Conservation (phyloP, 352 stramenopile species). For the Phytophthora niederhauseri region DNA sequence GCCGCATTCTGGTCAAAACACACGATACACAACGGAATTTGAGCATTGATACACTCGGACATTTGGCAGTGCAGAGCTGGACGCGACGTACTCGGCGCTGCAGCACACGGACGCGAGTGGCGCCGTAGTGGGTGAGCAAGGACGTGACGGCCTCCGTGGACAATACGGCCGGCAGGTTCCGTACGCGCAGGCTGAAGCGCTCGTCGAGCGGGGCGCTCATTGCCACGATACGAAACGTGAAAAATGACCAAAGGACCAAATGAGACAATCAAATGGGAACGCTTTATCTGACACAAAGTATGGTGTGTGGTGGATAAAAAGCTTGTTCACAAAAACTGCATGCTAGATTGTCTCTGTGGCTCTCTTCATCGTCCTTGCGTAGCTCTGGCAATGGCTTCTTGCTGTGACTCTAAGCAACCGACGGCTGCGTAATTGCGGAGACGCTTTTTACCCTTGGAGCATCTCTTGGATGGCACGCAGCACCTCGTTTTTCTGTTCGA, state of each 20-base stretch:
- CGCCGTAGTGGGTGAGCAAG: slow-evolving; percentile 68
- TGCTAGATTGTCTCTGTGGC: slow-evolving; percentile 5
- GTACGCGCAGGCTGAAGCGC: slow-evolving; percentile 51
- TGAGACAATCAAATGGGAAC: neutral
- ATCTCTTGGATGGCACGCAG: slow-evolving; percentile 71
- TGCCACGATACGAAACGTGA: slow-evolving; percentile 7
- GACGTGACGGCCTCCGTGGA: slow-evolving; percentile 59
- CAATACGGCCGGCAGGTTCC: slow-evolving; percentile 62
- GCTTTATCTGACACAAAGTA: slow-evolving; percentile 20
- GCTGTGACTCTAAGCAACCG: slow-evolving; percentile 24
- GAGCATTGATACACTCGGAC: slow-evolving; percentile 10
- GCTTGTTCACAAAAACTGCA: neutral
- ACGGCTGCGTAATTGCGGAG: slow-evolving; percentile 9
- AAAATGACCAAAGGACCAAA: neutral
- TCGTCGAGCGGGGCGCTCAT: slow-evolving; percentile 8
- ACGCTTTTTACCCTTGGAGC: slow-evolving; percentile 43
- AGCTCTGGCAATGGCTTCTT: slow-evolving; percentile 10
- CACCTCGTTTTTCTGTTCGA: slow-evolving; percentile 75
- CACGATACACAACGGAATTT: neutral
- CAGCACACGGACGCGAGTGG: slow-evolving; percentile 50
- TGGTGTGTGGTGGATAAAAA: neutral
- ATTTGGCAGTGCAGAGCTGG: neutral
- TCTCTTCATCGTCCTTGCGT: slow-evolving; percentile 2
- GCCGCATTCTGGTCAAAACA: slow-evolving; percentile 30
- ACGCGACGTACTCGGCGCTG: slow-evolving; percentile 34